A percentile compares a stretch with the other conserved stretches of the same genome.
Conservation (phyloP, 495 filamentous ascomycete species). For the Apodospora peruviana region DNA sequence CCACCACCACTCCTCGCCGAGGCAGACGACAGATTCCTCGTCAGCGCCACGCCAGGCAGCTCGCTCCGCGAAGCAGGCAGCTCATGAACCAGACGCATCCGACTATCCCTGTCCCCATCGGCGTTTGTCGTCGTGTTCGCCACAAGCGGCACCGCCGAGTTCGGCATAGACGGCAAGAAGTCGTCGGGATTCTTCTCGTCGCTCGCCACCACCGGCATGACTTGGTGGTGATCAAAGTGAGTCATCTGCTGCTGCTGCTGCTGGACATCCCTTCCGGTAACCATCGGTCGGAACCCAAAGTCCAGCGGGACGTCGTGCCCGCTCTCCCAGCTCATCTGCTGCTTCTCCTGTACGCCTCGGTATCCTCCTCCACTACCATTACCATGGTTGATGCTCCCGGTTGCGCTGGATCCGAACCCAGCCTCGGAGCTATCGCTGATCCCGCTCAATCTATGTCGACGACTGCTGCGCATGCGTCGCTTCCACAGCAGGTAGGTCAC, state of each 20-base stretch:
- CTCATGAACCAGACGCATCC: neutral
- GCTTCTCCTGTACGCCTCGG: conserved; percentile 10
- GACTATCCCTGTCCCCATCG: neutral
- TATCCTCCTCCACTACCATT: too few relatives aligned
- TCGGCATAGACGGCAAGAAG: neutral
- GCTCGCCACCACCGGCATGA: neutral
- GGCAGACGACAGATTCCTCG: neutral
- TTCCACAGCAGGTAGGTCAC: conserved; percentile 10
- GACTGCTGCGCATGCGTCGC: conserved; percentile 11
- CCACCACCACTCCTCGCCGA: neutral
- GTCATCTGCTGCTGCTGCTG: neutral
- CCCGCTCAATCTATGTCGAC: too few relatives aligned
- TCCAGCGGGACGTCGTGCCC: conserved; percentile 24
- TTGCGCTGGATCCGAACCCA: neutral
- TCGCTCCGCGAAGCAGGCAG: neutral
- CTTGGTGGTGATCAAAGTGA: neutral
- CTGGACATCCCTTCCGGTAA: neutral
- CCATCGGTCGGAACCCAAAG: conserved; percentile 14
- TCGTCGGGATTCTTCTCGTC: neutral
- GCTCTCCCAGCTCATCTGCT: conserved; percentile 23
- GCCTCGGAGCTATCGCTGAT: neutral
- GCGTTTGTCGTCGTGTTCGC: neutral
- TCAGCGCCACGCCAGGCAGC: neutral
- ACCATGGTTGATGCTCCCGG: neutral
- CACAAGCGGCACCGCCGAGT: neutral